These are phyloP conservation scores for Marchantia polymorpha DNA, from an alignment of 225 moss, liverwort and hornwort species.

Conservation along the genomic window DNA sequence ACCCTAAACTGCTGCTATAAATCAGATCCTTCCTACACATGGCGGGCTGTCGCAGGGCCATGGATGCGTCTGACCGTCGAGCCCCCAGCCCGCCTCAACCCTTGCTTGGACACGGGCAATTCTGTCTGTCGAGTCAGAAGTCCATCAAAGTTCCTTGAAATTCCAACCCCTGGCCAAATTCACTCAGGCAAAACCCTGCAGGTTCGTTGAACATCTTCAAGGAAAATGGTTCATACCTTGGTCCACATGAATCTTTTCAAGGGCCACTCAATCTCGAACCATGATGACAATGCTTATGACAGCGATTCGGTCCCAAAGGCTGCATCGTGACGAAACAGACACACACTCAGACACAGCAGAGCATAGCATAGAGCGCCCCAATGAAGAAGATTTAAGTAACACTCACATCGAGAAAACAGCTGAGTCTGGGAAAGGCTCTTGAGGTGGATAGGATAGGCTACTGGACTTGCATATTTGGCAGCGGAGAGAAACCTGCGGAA, in stretches of 20 bases:
- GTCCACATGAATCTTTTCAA: no score
- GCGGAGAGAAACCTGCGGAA: not conserved
- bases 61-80: no score
- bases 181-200: not conserved
- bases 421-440: not conserved
- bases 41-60: no score
- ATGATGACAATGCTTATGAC: no score
- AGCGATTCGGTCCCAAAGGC: not conserved
- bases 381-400: not conserved
- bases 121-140: no score
- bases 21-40: no score
- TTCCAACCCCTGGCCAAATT: not conserved
- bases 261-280: no score
- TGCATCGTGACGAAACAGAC: not conserved
- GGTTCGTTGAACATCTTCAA: not conserved
- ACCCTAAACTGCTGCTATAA: not conserved
- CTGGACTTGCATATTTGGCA: not conserved
- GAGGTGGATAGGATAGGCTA: not conserved
- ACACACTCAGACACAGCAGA: not conserved
- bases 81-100: no score
- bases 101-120: no score
- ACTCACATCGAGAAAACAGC: not conserved
- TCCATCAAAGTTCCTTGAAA: not conserved
- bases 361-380: not conserved
- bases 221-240: not conserved